Conservation (phyloP, 805 yeast genomes). For the Candida peoriensis region DNA sequence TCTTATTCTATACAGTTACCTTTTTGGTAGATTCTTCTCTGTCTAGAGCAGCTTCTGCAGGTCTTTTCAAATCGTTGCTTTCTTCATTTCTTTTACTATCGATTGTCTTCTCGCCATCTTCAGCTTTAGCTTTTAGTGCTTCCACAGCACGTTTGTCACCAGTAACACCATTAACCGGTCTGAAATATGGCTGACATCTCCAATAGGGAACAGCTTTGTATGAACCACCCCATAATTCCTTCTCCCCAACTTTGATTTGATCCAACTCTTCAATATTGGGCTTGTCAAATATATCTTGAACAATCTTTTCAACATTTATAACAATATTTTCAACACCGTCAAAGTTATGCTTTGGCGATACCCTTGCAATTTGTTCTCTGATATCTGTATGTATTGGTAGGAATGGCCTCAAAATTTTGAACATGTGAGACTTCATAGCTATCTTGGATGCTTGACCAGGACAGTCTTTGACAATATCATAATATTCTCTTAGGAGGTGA, state of each 20-base stretch:
- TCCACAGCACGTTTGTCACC: conserved; percentile 38
- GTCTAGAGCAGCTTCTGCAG: conserved; percentile 19
- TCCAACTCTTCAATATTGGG: conserved; percentile 54
- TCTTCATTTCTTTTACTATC: background rate
- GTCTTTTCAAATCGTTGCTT: conserved; percentile 16
- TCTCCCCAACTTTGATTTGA: conserved; percentile 45
- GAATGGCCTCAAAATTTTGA: conserved; percentile 80
- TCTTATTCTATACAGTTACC: too few species aligned
- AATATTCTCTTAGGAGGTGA: conserved; percentile 75
- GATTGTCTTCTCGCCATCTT: conserved; percentile 1
- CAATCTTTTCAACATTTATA: conserved; percentile 59
- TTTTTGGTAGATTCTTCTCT: too few species aligned
- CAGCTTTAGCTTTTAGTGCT: conserved; percentile 17
- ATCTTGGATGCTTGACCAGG: conserved; percentile 60
- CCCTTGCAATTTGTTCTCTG: conserved; percentile 62
- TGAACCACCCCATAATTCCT: conserved; percentile 70
- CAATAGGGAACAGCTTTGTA: conserved; percentile 86
- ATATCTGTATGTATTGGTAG: conserved; percentile 72
- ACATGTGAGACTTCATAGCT: conserved; percentile 90
- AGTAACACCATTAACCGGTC: conserved; percentile 78
- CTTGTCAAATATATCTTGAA: conserved; percentile 47
- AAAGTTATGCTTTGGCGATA: conserved; percentile 37
- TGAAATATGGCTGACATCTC: conserved; percentile 94
- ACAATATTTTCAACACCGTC: conserved; percentile 55
- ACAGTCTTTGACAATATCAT: conserved; percentile 57